These are phyloP conservation scores for Dactylellina parvicollis DNA, from an alignment of 2,329 filamentous ascomycete species.

Conservation along the genomic window DNA sequence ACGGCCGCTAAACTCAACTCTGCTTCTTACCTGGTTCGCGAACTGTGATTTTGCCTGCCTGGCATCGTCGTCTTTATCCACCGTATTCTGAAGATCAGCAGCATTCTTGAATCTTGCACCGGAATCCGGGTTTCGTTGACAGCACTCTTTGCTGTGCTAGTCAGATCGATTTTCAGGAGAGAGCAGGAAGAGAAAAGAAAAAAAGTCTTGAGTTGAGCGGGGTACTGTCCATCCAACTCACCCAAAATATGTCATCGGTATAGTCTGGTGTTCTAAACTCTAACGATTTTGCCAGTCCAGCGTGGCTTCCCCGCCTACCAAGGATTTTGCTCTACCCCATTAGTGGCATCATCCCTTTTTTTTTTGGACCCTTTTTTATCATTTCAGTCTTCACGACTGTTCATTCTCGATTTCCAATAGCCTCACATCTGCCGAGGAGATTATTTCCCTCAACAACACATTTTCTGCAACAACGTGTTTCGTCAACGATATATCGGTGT, in stretches of 20 bases:
- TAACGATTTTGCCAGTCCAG: slow-evolving; percentile 29
- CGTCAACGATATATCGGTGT: slow-evolving; percentile 22
- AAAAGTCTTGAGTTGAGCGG: slow-evolving; percentile 29
- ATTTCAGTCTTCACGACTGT: slow-evolving; percentile 4
- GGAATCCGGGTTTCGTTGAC: slow-evolving; percentile 1
- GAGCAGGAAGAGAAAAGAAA: too few species aligned
- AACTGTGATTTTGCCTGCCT: slow-evolving; percentile 37
- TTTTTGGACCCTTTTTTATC: neutral
- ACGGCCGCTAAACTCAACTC: slow-evolving; percentile 51
- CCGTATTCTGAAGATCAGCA: slow-evolving; percentile 25
- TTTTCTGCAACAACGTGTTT: slow-evolving; percentile 32
- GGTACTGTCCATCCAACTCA: slow-evolving; percentile 37
- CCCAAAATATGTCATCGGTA: slow-evolving; percentile 51
- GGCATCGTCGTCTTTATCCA: slow-evolving; percentile 35
- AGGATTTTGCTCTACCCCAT: slow-evolving; percentile 3
- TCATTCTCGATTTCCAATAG: slow-evolving; percentile 4
- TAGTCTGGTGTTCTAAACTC: slow-evolving; percentile 21
- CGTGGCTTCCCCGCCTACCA: slow-evolving; percentile 15
- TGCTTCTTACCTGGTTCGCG: slow-evolving; percentile 33
- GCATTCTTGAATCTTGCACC: neutral
- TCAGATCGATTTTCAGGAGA: slow-evolving; percentile 31
- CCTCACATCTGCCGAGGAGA: slow-evolving; percentile 8
- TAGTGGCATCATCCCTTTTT: neutral
- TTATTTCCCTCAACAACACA: slow-evolving; percentile 38
- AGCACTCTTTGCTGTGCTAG: slow-evolving; percentile 8